phyloP scores from a whole-genome alignment of 176 grass and related monocot species.

The Pontederia crassipes region DNA sequence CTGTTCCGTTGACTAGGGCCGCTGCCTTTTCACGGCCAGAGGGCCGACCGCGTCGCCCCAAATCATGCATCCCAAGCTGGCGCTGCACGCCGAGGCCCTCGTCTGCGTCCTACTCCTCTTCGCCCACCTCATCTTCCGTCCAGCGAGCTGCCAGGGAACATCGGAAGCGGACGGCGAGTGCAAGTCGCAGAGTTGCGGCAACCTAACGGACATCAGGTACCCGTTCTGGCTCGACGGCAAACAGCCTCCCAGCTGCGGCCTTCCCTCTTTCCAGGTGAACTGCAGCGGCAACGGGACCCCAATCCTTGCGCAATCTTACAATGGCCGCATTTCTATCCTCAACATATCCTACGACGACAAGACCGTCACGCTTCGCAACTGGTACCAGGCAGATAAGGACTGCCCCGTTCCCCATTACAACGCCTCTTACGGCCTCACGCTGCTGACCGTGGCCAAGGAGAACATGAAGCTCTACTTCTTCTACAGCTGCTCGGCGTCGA shows the following conservation, averaged over 20 bases:
- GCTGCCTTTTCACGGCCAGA: too few species aligned
- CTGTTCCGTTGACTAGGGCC: too few species aligned
- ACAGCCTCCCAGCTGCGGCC: not conserved
- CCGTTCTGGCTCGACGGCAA: not conserved
- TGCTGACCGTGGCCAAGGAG: not conserved
- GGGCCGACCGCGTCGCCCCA: too few species aligned
- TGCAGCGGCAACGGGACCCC: not conserved
- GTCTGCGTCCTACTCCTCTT: too few species aligned
- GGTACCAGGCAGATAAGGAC: not conserved
- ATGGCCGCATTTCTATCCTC: fast-evolving
- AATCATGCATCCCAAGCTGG: too few species aligned
- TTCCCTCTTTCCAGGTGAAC: not conserved
- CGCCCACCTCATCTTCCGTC: too few species aligned
- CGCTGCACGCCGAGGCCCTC: too few species aligned
- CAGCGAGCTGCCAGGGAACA: too few species aligned
- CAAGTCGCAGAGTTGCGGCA: not conserved
- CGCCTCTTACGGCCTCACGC: not conserved
- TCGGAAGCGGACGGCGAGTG: not conserved
- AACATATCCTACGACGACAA: not conserved
- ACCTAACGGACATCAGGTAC: not conserved
- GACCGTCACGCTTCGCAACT: not conserved
- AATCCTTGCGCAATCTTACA: not conserved
- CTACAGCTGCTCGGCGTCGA: not conserved
- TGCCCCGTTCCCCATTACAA: not conserved
- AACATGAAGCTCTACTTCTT: not conserved